A percentile compares a stretch with the other conserved stretches of the same genome.
Evolutionary conservation across 2,329 filamentous ascomycete species (phyloP).

Genomic region (Trichoderma koningiopsis): DNA sequence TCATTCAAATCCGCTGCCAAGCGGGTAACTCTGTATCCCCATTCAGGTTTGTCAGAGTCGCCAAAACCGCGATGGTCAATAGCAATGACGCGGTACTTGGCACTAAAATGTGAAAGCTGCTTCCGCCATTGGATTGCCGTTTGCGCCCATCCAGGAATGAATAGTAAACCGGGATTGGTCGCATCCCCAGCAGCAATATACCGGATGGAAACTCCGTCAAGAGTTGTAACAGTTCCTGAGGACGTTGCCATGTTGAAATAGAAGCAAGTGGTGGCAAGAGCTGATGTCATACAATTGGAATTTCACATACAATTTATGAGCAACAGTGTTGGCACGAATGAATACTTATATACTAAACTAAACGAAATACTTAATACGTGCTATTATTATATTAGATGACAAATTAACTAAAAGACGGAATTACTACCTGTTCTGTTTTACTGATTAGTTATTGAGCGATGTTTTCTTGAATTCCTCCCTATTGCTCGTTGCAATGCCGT

Average conservation of each 20-base stretch:
- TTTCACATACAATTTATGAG: background rate
- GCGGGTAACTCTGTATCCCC: slow-evolving; percentile 36
- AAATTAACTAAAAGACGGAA: background rate
- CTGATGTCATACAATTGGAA: background rate
- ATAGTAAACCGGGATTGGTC: slow-evolving; percentile 34
- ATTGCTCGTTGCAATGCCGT: background rate
- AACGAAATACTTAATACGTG: background rate
- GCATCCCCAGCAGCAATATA: slow-evolving; percentile 29
- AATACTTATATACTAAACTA: background rate
- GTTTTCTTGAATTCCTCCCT: background rate
- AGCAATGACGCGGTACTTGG: slow-evolving; percentile 37
- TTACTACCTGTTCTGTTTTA: background rate
- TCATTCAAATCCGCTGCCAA: slow-evolving; percentile 37
- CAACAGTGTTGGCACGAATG: background rate
- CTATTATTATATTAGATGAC: background rate
- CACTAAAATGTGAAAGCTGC: slow-evolving; percentile 36
- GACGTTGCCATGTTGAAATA: background rate
- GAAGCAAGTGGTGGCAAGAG: background rate
- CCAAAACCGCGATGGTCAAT: slow-evolving; percentile 40
- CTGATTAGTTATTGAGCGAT: background rate
- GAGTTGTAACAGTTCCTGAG: slow-evolving; percentile 19
- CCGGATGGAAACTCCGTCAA: slow-evolving; percentile 26
- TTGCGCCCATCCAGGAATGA: slow-evolving; percentile 40
- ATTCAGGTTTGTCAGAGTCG: slow-evolving; percentile 38
- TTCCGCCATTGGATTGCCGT: slow-evolving; percentile 38